These are phyloP conservation scores for Cornus suecica DNA, from an alignment of 148 eudicot species.

Conservation along the genomic window DNA sequence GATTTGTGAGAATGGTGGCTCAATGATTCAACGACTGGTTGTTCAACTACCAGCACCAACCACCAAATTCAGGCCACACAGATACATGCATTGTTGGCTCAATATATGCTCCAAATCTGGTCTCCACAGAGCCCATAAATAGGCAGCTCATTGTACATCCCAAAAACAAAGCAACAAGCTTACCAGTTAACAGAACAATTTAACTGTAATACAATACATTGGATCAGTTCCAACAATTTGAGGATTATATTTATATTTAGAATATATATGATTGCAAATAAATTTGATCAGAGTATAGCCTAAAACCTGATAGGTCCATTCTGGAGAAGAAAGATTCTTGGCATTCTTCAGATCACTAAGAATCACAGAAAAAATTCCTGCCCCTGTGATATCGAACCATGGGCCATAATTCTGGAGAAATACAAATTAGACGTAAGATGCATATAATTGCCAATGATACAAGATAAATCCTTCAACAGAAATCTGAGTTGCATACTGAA, in stretches of 20 bases:
- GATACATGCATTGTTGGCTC: no score
- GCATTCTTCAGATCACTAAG: constrained; percentile 28
- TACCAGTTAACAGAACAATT: not conserved
- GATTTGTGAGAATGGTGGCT: no score
- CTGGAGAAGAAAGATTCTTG: constrained; percentile 31
- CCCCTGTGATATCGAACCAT: constrained; percentile 48
- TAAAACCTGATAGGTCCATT: constrained; percentile 50
- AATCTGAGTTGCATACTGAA: not conserved
- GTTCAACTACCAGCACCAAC: no score
- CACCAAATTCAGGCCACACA: no score
- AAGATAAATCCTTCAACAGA: not conserved
- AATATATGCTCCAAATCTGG: no score
- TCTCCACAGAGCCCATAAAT: no score
- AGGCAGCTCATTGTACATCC: no score
- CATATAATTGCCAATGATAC: not conserved
- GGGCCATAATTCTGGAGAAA: constrained; percentile 51
- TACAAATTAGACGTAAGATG: not conserved
- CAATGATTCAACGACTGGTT: no score
- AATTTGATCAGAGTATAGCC: not conserved
- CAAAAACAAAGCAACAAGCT: constrained; percentile 3
- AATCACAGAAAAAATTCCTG: constrained; percentile 40
- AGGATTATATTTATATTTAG: not conserved
- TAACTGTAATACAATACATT: not conserved
- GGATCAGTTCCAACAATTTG: not conserved
- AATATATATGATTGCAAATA: not conserved